Base-by-base conservation (phyloP, 2,329 filamentous ascomycete genomes). In the Dactylonectria macrodidyma region DNA sequence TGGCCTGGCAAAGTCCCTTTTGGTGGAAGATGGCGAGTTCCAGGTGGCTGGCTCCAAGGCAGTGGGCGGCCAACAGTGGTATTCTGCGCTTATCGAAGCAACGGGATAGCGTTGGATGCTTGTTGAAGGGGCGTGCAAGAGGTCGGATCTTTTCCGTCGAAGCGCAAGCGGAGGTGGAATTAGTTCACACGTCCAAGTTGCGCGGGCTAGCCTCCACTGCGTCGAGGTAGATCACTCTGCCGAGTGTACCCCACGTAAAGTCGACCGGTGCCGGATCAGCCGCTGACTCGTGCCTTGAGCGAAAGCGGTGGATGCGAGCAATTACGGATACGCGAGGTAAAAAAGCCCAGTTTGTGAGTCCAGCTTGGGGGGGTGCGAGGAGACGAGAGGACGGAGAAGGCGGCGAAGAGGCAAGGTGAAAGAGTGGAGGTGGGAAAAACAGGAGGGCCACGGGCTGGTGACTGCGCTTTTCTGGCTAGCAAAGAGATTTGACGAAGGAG, bases 71-170 rank as follows among this genome's bases (percentile, higher is more conserved):
- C 24, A 38, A 8, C 66, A 71, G 73, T 75, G 73, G 77, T 67
- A 76, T 73, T 63, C 62, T 73, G 69, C 75, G 76, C 72, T 75
- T 77, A 80, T 77, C 76, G 73, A 78, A 72, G 71, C 71, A 68
- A 71, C 72, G 74, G 71, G 76, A 72, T 77, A 69, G 70, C 65
- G 72, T 70, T 71, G 67, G 61, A 60, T 68, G 59, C 56, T 55
- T 54, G 44, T 19, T 44, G 61, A 69, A 67, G 74, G 76, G 69
- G 77, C 56, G 70, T 74, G 71, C 67, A 65, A 73, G 73, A 78
- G 19, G 75, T 79, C 76, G 77, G 78, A 72, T 73, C 78, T 76
- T 80, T 79, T 79, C 76, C 75, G 75, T 76, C 60, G 73, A 76
- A 76, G 76, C 74, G 75, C 65, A 68, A 72, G 64, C 48, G 63